These are phyloP conservation scores for Ballota nigra DNA, from an alignment of 257 asterid species.

Conservation along the genomic window DNA sequence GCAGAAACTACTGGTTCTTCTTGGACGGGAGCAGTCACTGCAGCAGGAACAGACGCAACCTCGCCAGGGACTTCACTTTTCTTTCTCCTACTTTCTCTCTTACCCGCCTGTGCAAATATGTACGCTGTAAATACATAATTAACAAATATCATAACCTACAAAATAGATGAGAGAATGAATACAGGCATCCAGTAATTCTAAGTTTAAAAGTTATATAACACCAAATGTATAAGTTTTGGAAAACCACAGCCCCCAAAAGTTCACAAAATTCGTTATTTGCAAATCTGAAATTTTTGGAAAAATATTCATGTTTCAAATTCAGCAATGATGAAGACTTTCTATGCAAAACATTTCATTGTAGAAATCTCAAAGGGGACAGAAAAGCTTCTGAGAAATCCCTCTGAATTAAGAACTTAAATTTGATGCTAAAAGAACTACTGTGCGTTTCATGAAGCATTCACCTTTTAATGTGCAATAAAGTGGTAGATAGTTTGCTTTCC, in stretches of 20 bases:
- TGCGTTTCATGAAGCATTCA: neutral
- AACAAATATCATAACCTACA: conserved; percentile 4
- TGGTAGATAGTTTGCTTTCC: neutral
- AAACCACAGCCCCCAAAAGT: neutral
- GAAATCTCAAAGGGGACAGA: neutral
- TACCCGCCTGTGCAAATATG: conserved; percentile 50
- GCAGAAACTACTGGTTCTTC: conserved; percentile 39
- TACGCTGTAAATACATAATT: conserved; percentile 44
- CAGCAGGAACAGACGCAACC: conserved; percentile 38
- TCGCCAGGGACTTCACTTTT: conserved; percentile 31
- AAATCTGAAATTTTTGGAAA: neutral
- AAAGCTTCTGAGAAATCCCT: neutral
- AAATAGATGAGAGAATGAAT: neutral
- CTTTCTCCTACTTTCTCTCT: conserved; percentile 36
- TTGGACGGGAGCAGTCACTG: conserved; percentile 26
- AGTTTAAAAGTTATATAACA: neutral
- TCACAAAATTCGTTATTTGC: neutral
- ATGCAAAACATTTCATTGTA: neutral
- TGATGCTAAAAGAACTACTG: neutral
- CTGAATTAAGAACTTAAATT: neutral
- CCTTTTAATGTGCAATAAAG: neutral
- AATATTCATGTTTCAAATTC: neutral
- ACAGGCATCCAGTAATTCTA: neutral
- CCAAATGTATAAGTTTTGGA: neutral
- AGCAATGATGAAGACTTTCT: neutral